These are phyloP conservation scores for Epichloe scottii DNA, from an alignment of 2,329 filamentous ascomycete species.

Conservation along the genomic window DNA sequence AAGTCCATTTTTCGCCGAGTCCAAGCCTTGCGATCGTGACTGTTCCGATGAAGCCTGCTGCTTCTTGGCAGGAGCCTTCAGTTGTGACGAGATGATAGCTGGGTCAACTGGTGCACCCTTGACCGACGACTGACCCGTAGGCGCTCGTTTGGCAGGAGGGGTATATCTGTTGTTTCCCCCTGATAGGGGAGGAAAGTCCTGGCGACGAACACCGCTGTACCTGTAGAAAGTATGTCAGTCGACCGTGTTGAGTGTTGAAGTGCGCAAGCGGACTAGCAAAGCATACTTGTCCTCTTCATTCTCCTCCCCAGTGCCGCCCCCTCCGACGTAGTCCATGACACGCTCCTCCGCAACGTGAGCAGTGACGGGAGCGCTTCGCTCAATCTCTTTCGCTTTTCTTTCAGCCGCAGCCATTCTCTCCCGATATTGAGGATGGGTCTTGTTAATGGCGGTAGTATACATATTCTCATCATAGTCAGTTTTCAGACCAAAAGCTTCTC, in stretches of 20 bases:
- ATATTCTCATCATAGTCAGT: conserved; percentile 89
- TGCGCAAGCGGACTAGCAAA: not conserved
- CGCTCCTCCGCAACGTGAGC: conserved; percentile 85
- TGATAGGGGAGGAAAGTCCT: conserved; percentile 56
- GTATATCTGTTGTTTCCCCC: conserved; percentile 61
- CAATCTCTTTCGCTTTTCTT: conserved; percentile 79
- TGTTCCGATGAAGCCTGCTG: conserved; percentile 15
- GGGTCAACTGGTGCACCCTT: conserved; percentile 71
- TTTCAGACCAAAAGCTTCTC: conserved; percentile 70
- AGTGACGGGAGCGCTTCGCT: conserved; percentile 59
- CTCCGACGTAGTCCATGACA: conserved; percentile 54
- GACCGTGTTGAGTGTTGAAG: not conserved
- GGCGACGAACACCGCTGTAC: conserved; percentile 83
- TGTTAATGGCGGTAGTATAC: conserved; percentile 87
- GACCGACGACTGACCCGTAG: conserved; percentile 59
- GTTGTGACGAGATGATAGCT: conserved; percentile 80
- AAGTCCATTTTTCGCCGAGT: conserved; percentile 18
- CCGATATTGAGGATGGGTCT: conserved; percentile 67
- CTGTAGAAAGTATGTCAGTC: conserved; percentile 27
- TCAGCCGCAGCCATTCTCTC: conserved; percentile 69
- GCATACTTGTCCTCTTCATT: conserved; percentile 86
- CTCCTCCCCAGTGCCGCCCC: conserved; percentile 50
- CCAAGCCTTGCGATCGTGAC: conserved; percentile 12
- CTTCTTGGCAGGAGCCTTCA: conserved; percentile 38
- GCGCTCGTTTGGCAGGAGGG: conserved; percentile 75